These are phyloP conservation scores for Arthrobotrys musiformis DNA, from an alignment of 2,329 filamentous ascomycete species.

Conservation along the genomic window DNA sequence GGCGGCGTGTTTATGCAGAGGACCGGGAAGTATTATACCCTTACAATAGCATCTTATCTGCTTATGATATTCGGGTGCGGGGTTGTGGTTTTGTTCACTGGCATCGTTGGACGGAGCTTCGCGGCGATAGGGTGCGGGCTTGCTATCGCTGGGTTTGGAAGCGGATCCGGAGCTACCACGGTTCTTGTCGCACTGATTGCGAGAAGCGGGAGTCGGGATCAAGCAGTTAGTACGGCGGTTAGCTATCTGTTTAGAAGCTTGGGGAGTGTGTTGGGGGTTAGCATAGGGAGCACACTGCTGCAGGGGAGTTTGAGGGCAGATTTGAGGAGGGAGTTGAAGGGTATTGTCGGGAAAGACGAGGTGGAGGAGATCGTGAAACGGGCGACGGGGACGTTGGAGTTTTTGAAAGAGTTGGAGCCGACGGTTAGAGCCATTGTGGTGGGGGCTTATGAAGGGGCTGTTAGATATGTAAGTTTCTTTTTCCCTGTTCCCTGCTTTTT, in stretches of 20 bases:
- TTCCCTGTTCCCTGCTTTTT: not conserved
- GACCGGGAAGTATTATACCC: conserved; percentile 77
- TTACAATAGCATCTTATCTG: conserved; percentile 71
- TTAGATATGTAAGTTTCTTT: conserved; percentile 58
- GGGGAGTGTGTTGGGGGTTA: conserved; percentile 74
- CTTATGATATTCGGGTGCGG: conserved; percentile 69
- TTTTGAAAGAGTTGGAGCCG: conserved; percentile 73
- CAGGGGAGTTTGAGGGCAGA: conserved; percentile 74
- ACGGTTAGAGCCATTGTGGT: conserved; percentile 71
- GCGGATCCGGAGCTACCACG: conserved; percentile 74
- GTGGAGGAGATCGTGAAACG: conserved; percentile 73
- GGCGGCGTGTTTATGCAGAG: conserved; percentile 75
- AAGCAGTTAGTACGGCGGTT: conserved; percentile 80
- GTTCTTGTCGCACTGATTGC: conserved; percentile 78
- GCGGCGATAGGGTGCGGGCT: conserved; percentile 69
- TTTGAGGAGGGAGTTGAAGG: conserved; percentile 63
- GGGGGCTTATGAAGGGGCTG: conserved; percentile 73
- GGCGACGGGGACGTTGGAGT: conserved; percentile 77
- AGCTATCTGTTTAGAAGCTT: conserved; percentile 83
- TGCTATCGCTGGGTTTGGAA: conserved; percentile 68
- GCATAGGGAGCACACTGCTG: conserved; percentile 76
- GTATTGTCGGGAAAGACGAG: conserved; percentile 55
- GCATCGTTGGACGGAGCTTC: conserved; percentile 19
- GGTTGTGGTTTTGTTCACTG: conserved; percentile 67
- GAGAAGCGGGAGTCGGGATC: conserved; percentile 74